Evolutionary conservation across 1,284 basidiomycete genomes (phyloP), one percentile per base, ranked within the genome.

Genomic region (Cystobasidiaceae sp.): DNA sequence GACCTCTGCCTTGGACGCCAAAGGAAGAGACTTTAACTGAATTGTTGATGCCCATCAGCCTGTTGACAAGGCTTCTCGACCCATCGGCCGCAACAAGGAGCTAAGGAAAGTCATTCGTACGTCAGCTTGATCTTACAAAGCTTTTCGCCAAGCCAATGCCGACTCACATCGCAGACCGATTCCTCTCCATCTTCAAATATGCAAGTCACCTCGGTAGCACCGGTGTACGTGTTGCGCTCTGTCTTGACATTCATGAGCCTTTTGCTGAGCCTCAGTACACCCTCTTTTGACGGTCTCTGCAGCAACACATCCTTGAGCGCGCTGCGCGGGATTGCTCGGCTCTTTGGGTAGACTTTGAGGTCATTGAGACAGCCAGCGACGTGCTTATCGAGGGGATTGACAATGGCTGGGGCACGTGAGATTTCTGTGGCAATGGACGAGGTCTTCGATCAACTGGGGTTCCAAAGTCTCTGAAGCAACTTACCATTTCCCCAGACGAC

Each of bases 261-360:
- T 7, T 49, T 41, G 21, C 28, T 32, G 25, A 59, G 45, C 13
- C 37, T 46, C 1, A 59, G 43, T 27, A 32, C 19, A n/a, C 57
- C 57, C 11, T 43, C 28, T n/a, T 59, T 46, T 6, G 48, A 33
- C 8, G 57, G 57, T 9, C 30, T 21, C 13, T 39, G 39, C 1
- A 59, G 43, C 46, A 59, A 45, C n/a, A 33, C 30, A n/a, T 59
- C 57, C 25, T 59, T 59, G 23, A 59, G 57, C 19, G 57, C 57
- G 19, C 30, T 25, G 0, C 57, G 57, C 15, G 57, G 57, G 3
- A 59, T 45, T 19, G 57, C 57, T 21, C 57, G 57, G 19, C 37
- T 59, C 44, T 59, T 41, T 9, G 57, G 57, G n/a, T 59, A 59
- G 2, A 59, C 43, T 33, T 59, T 46, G 17, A 59, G 45, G 1